These are phyloP conservation scores for Dendrobium officinale DNA, from an alignment of 106 monocot genomes.

Conservation along the genomic window DNA sequence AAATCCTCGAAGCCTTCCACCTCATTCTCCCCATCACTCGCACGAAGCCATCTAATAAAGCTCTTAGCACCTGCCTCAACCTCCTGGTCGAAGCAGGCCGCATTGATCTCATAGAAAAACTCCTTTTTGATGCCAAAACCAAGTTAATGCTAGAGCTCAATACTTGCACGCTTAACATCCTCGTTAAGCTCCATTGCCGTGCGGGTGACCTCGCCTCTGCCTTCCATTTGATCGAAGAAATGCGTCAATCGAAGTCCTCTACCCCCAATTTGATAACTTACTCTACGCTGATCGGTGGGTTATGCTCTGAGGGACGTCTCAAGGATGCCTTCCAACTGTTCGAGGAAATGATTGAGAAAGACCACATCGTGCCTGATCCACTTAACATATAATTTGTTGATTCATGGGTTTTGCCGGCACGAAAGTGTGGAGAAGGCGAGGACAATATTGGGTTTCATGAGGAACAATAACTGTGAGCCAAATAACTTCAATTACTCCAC, in stretches of 20 bases:
- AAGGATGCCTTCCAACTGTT: conserved; percentile 77
- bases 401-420: conserved; percentile 66
- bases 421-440: conserved; percentile 63
- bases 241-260: conserved; percentile 24
- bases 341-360: conserved; percentile 90
- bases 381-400: conserved; percentile 69
- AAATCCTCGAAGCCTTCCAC: conserved; percentile 27
- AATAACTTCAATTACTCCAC: conserved; percentile 73
- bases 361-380: conserved; percentile 56
- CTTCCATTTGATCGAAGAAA: conserved; percentile 36
- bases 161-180: conserved; percentile 62
- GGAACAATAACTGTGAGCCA: conserved; percentile 67
- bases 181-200: conserved; percentile 57
- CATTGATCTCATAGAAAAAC: conserved; percentile 34
- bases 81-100: conserved; percentile 39
- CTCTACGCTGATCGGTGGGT: conserved; percentile 62
- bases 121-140: conserved; percentile 32
- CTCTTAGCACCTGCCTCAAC: conserved; percentile 58
- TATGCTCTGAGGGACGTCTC: conserved; percentile 44
- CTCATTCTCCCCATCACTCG: conserved; percentile 55
- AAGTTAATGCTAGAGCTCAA: conserved; percentile 30
- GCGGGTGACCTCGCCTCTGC: conserved; percentile 33
- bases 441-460: conserved; percentile 59
- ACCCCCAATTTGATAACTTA: conserved; percentile 72
- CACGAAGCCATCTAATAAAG: conserved; percentile 48